Conservation (phyloP, 2,329 filamentous ascomycete species). For the Tetracladium maxilliforme region DNA sequence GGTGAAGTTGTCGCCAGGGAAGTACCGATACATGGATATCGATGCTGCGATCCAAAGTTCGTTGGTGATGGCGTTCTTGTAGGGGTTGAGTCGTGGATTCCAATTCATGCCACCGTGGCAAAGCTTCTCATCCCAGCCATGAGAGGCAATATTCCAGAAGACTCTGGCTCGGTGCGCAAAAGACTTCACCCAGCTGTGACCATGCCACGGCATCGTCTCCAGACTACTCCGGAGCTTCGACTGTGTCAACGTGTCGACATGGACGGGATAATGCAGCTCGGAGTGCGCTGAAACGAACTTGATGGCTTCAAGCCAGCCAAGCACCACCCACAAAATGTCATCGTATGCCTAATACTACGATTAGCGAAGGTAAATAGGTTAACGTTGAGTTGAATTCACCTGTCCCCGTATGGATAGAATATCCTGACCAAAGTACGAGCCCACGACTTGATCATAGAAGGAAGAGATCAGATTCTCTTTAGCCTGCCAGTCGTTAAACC, state of each 20-base stretch:
- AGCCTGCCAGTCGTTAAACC: conserved; percentile 17
- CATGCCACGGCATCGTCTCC: conserved; percentile 49
- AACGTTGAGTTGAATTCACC: too few species aligned
- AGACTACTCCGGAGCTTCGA: conserved; percentile 16
- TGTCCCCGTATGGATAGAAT: conserved; percentile 57
- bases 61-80: conserved; percentile 96
- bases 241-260: conserved; percentile 9
- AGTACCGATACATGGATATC: conserved; percentile 78
- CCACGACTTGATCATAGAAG: conserved; percentile 63
- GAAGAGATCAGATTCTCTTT: conserved; percentile 69
- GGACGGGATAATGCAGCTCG: conserved; percentile 36
- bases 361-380: too few species aligned
- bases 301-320: conserved; percentile 77
- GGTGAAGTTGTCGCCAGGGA: conserved; percentile 63
- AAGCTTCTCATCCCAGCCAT: conserved; percentile 68
- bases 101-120: conserved; percentile 85
- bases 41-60: conserved; percentile 78
- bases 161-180: conserved; percentile 74
- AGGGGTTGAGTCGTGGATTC: conserved; percentile 67
- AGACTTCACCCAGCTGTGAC: conserved; percentile 54
- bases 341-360: too few species aligned
- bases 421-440: conserved; percentile 81
- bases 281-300: conserved; percentile 64
- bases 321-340: conserved; percentile 89
- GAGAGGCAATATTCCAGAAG: conserved; percentile 70